Base-by-base conservation (phyloP, 2,329 filamentous ascomycete species). In the Dactylellina drechsleri region DNA sequence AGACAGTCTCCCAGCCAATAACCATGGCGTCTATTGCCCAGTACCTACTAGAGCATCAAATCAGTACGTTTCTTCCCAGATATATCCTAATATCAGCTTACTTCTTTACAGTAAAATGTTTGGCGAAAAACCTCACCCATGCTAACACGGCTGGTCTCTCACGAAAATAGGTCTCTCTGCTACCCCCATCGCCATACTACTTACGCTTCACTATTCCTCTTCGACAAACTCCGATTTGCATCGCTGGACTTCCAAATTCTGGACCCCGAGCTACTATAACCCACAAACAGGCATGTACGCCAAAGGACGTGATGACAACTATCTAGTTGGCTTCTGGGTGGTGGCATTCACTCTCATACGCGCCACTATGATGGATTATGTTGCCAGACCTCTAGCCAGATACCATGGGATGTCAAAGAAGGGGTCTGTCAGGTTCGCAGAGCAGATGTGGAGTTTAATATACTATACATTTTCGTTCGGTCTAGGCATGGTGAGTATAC, bases 381-480 rank as follows among this genome's bases (percentile, higher is more conserved):
- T 96, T 12, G 86, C 98, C 60, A 88, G 88, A 18, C 95, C 94
- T 5, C 83, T 96, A 66, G 93, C 91, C 50, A 89, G 87, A 77
- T 83, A 85, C 56, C 86, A 87, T 77, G 94, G 94, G 41, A 86
- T 86, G 79, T 91, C 90, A 80, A 86, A 85, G 81, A 97, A 97
- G 84, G 88, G 89, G 54, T 84, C 90, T 73, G 88, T 92, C 57
- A 88, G 95, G 71, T 96, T 98, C 83, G 92, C 92, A 76, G 95
- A 99, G 84, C 95, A 99, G 83, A 92, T 90, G 54, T 98, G 94
- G 92, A 85, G 97, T 80, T 84, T 96, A 67, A 82, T 95, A 52
- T 98, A 97, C 83, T 94, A 94, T 82, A 84, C 84, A 53, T 84
- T 90, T 66, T 94, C 93, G 81, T 98, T 92, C 91, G 86, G 88